Evolutionary conservation across 305 asterid species (phyloP).

Genomic region (Petunia hybrid): DNA sequence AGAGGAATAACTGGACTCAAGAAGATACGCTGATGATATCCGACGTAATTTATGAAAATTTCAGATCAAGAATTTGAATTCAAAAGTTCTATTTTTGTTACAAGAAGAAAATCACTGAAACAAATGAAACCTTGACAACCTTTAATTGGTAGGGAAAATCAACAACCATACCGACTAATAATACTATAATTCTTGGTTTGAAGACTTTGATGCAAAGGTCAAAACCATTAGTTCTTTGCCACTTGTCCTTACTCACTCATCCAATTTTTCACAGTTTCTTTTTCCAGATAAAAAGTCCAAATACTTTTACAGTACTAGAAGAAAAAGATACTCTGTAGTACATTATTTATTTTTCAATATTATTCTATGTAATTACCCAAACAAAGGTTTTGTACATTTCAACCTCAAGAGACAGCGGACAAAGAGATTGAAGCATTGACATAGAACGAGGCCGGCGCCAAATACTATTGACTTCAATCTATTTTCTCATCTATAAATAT

Average conservation of each 20-base stretch:
- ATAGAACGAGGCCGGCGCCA: constrained; percentile 72
- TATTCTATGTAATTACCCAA: background rate
- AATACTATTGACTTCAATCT: constrained; percentile 66
- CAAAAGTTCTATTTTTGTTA: constrained; percentile 18
- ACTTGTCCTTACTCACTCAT: constrained; percentile 42
- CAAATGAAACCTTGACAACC: constrained; percentile 40
- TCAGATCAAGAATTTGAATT: constrained; percentile 31
- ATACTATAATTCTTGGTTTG: constrained; percentile 43
- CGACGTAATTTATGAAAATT: constrained; percentile 29
- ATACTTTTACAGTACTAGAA: background rate
- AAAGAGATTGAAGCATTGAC: constrained; percentile 39
- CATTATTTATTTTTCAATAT: background rate
- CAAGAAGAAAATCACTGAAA: constrained; percentile 46
- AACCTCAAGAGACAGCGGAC: constrained; percentile 32
- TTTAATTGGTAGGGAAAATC: constrained; percentile 50
- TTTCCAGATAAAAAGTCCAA: background rate
- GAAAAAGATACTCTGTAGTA: background rate
- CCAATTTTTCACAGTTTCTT: constrained; percentile 30
- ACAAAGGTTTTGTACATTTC: constrained; percentile 28
- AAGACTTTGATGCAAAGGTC: constrained; percentile 55
- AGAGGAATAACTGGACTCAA: constrained; percentile 23
- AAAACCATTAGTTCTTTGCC: constrained; percentile 52
- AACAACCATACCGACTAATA: constrained; percentile 82
- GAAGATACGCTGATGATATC: constrained; percentile 30
- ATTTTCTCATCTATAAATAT: constrained; percentile 52